Conservation (phyloP, 129 eudicot species). For the Cynara cardunculus region DNA sequence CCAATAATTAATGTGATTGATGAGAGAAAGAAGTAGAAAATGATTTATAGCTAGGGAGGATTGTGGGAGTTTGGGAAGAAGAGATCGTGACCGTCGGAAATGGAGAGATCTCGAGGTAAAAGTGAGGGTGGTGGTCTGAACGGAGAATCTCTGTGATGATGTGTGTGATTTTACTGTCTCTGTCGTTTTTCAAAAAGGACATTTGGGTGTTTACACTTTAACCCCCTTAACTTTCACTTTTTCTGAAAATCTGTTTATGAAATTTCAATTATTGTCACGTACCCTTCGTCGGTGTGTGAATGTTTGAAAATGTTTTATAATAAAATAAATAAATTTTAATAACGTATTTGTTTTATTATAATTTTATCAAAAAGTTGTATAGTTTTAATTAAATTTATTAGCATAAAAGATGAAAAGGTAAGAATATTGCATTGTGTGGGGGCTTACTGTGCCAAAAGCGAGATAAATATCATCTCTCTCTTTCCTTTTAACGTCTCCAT, state of each 20-base stretch:
- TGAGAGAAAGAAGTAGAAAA: background rate
- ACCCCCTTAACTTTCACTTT: background rate
- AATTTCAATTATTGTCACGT: background rate
- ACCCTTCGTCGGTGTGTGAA: background rate
- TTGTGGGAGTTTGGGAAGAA: conserved; percentile 34
- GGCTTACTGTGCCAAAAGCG: too few relatives aligned
- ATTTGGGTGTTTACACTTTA: conserved; percentile 3
- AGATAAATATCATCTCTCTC: too few relatives aligned
- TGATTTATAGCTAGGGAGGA: background rate
- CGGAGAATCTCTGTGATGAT: conserved; percentile 18
- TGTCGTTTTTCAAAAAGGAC: conserved; percentile 8
- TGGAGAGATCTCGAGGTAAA: conserved; percentile 18
- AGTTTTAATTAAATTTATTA: too few relatives aligned
- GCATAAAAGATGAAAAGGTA: too few relatives aligned
- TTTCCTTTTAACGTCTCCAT: too few relatives aligned
- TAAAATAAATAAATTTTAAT: too few relatives aligned
- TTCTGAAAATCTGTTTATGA: background rate
- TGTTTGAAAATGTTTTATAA: background rate
- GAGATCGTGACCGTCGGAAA: conserved; percentile 31
- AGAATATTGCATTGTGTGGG: too few relatives aligned
- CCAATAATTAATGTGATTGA: background rate
- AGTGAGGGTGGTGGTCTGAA: conserved; percentile 15
- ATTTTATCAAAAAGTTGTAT: too few relatives aligned
- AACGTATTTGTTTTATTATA: too few relatives aligned
- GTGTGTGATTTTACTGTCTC: conserved; percentile 14